These are phyloP conservation scores for Phytopythium oedochilum DNA, from an alignment of 352 stramenopile species.

Conservation along the genomic window DNA sequence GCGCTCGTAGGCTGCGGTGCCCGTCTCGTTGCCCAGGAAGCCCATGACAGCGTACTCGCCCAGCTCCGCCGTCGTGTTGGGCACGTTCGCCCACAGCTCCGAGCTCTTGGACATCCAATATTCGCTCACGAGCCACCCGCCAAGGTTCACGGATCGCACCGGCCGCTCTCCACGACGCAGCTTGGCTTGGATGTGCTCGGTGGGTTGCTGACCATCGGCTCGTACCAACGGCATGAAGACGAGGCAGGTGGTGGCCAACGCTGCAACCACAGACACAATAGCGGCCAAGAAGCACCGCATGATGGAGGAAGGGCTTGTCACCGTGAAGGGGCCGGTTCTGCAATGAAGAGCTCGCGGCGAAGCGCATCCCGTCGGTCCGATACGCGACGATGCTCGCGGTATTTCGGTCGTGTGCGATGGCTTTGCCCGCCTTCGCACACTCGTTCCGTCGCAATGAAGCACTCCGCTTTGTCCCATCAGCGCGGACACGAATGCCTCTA, in stretches of 20 bases:
- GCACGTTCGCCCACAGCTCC: conserved; percentile 8
- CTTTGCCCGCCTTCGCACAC: neutral
- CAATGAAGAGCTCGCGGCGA: neutral
- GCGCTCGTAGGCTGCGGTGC: conserved; percentile 12
- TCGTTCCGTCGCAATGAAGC: neutral
- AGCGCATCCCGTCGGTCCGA: too few species aligned
- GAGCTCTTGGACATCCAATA: conserved; percentile 20
- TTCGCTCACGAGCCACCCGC: conserved; percentile 24
- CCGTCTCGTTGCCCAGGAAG: conserved; percentile 11
- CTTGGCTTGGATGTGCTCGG: conserved; percentile 19
- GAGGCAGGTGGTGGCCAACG: too few species aligned
- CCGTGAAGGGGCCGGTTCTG: neutral
- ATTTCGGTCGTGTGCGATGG: conserved; percentile 27
- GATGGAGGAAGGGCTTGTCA: neutral
- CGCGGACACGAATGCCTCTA: too few species aligned
- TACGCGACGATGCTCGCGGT: conserved; percentile 32
- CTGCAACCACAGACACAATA: neutral
- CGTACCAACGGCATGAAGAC: neutral
- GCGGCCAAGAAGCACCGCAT: neutral
- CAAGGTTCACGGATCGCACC: conserved; percentile 21
- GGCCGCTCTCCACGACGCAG: conserved; percentile 18
- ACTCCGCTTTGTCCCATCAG: too few species aligned
- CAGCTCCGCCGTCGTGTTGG: conserved; percentile 1
- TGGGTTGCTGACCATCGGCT: conserved; percentile 5
- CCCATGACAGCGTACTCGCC: conserved; percentile 27